phyloP scores from a whole-genome alignment of 768 basidiomycete genomes.

The Xerocomus spinulosus region DNA sequence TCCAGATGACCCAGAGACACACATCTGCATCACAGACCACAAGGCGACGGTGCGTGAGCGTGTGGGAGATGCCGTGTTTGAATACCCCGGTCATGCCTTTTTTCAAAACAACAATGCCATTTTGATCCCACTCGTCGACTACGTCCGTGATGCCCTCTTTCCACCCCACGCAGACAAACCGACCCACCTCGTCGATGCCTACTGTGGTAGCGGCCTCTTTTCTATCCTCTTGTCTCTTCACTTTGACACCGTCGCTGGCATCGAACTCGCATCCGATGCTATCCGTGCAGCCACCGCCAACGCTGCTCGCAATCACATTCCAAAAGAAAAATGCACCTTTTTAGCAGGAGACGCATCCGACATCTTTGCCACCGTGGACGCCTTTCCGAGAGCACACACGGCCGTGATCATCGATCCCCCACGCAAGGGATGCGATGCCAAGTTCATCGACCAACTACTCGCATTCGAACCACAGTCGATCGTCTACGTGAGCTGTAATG shows the following conservation, averaged over 20 bases:
- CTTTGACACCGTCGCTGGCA: conserved; percentile 78
- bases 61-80: conserved; percentile 77
- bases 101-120: conserved; percentile 99
- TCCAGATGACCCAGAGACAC: conserved; percentile 45
- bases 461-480: conserved; percentile 61
- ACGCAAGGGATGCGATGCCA: conserved; percentile 86
- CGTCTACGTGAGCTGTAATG: conserved; percentile 94
- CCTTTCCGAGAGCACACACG: conserved; percentile 63
- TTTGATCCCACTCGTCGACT: conserved; percentile 75
- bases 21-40: conserved; percentile 82
- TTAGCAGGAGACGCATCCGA: conserved; percentile 78
- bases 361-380: conserved; percentile 66
- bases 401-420: conserved; percentile 87
- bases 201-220: conserved; percentile 89
- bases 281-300: conserved; percentile 68
- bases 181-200: conserved; percentile 92
- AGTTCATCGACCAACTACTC: conserved; percentile 73
- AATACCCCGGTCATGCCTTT: conserved; percentile 84
- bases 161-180: conserved; percentile 7
- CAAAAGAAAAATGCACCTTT: conserved; percentile 56
- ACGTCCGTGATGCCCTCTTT: conserved; percentile 75
- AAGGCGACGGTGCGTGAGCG: conserved; percentile 76
- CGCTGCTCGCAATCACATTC: conserved; percentile 58
- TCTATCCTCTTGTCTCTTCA: conserved; percentile 73
- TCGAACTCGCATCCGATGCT: conserved; percentile 75